Percentiles rank a stretch among this genome's conserved stretches.
Conservation (phyloP, 345 rosid species). For the Hirschfeldia incana region DNA sequence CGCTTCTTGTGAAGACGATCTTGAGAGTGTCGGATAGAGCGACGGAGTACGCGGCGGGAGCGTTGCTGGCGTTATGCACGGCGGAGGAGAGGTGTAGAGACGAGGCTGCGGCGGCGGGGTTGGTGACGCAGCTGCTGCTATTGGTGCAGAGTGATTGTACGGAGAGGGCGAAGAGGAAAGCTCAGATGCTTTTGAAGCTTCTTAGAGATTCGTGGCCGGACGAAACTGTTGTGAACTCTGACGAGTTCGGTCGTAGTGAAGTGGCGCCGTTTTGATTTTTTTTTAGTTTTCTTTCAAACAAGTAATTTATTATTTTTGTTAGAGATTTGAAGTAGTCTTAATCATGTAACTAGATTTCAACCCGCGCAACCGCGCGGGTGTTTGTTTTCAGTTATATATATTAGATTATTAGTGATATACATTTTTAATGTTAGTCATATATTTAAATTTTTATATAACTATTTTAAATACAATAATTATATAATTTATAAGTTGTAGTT, state of each 20-base stretch:
- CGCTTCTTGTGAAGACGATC: constrained; percentile 69
- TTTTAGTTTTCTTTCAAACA: too few relatives aligned
- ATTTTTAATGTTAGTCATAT: too few relatives aligned
- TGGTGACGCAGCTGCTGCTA: constrained; percentile 78
- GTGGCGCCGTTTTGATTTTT: constrained; percentile 63
- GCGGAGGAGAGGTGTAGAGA: constrained; percentile 63
- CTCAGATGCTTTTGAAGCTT: constrained; percentile 82
- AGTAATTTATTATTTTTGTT: constrained; percentile 13
- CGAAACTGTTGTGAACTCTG: constrained; percentile 54
- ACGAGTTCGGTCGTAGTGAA: constrained; percentile 59
- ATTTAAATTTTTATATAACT: too few relatives aligned
- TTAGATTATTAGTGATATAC: too few relatives aligned
- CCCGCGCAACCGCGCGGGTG: too few relatives aligned
- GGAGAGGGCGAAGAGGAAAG: constrained; percentile 95
- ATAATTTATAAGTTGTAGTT: too few relatives aligned
- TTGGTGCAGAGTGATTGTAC: constrained; percentile 95
- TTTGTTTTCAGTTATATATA: too few relatives aligned
- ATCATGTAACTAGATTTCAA: too few relatives aligned
- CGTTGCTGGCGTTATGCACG: constrained; percentile 70
- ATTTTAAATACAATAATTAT: too few relatives aligned
- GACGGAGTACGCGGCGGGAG: constrained; percentile 95
- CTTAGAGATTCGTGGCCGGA: constrained; percentile 86
- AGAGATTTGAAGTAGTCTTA: not conserved
- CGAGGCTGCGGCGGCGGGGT: constrained; percentile 88
- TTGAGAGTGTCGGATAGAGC: constrained; percentile 84